phyloP scores from a whole-genome alignment of 2,329 filamentous ascomycete genomes.

The Pyrenophora graminea region DNA sequence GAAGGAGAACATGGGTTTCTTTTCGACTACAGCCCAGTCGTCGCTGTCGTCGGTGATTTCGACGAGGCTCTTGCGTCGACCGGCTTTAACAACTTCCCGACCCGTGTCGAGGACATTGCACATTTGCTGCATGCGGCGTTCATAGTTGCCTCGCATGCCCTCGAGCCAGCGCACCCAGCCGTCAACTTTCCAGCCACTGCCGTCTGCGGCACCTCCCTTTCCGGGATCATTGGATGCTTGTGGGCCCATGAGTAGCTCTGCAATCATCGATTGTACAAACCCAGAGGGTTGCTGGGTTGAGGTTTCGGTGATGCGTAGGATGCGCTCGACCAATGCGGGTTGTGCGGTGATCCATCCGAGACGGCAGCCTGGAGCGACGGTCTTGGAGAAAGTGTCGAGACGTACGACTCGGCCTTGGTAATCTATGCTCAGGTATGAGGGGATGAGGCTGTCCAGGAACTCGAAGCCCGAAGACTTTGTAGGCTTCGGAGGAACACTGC shows the following conservation, averaged over 20 bases:
- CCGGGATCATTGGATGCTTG: constrained; percentile 58
- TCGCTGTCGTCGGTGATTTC: constrained; percentile 45
- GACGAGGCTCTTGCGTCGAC: constrained; percentile 47
- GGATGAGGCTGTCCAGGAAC: constrained; percentile 82
- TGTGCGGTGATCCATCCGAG: constrained; percentile 90
- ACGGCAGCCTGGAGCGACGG: constrained; percentile 84
- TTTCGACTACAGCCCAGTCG: constrained; percentile 77
- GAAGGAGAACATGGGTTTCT: constrained; percentile 75
- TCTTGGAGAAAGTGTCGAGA: constrained; percentile 93
- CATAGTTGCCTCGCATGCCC: constrained; percentile 80
- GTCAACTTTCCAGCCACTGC: constrained; percentile 73
- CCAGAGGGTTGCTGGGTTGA: constrained; percentile 84
- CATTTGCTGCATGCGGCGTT: constrained; percentile 83
- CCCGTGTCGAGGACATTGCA: constrained; percentile 72
- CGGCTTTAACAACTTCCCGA: constrained; percentile 67
- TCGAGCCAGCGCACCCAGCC: constrained; percentile 93
- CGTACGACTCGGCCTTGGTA: constrained; percentile 84
- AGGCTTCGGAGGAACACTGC: constrained; percentile 34
- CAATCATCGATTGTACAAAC: constrained; percentile 83
- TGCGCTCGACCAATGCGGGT: constrained; percentile 74
- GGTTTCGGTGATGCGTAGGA: constrained; percentile 74
- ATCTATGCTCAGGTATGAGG: constrained; percentile 81
- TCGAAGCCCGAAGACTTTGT: constrained; percentile 67
- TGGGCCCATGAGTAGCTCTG: constrained; percentile 75
- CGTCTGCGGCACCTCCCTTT: constrained; percentile 53